Evolutionary conservation across 495 filamentous ascomycete genomes (phyloP).

Genomic region (Aspergillus leporis): DNA sequence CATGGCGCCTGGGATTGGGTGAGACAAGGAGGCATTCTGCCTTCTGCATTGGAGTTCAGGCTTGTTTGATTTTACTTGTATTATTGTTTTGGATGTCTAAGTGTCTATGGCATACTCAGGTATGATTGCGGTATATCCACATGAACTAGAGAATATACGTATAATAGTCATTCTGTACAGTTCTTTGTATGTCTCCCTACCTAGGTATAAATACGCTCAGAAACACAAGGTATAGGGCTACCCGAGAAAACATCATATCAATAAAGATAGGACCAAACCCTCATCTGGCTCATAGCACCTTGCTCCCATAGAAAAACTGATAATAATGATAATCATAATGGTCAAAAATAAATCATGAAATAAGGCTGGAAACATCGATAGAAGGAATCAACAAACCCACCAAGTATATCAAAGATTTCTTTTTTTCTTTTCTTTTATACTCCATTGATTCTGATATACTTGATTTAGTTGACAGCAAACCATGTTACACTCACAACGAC

Average conservation of each 20-base stretch:
- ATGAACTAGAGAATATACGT: conserved; percentile 9
- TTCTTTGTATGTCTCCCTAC: background rate
- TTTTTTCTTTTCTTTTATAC: background rate
- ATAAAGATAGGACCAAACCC: background rate
- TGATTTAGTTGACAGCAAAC: conserved; percentile 59
- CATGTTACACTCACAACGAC: conserved; percentile 90
- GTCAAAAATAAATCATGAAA: conserved; percentile 12
- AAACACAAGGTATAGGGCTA: background rate
- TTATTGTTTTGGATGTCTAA: conserved; percentile 9
- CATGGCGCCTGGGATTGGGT: conserved; percentile 25
- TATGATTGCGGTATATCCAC: conserved; percentile 8
- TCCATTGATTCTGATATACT: background rate
- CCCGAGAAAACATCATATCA: conserved; percentile 3
- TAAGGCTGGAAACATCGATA: background rate
- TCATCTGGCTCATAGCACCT: background rate
- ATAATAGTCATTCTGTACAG: background rate
- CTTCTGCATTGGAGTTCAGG: conserved; percentile 9
- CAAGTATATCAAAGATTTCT: background rate
- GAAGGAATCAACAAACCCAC: conserved; percentile 8
- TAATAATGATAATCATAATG: background rate
- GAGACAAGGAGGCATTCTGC: background rate
- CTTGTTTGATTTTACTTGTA: conserved; percentile 10
- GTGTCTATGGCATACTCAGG: background rate
- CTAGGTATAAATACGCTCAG: background rate
- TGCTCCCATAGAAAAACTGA: background rate